Percentiles rank a stretch among this genome's conserved stretches.
Conservation (phyloP, 768 basidiomycete species). For the Strobilomyces dryophilus region DNA sequence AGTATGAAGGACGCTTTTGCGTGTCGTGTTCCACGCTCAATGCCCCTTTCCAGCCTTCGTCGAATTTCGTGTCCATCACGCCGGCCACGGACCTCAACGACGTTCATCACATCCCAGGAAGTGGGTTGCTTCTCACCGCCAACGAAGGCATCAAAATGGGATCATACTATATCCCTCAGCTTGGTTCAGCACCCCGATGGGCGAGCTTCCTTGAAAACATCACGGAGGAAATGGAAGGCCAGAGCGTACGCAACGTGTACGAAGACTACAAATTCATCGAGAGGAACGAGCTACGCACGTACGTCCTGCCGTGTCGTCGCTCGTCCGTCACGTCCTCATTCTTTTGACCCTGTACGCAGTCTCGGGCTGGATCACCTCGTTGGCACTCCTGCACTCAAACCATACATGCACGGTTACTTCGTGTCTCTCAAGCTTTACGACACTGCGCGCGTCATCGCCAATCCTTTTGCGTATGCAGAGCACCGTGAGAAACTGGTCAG, state of each 20-base stretch:
- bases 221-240: constrained; percentile 97
- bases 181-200: constrained; percentile 96
- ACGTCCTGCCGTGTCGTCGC: constrained; percentile 30
- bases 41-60: constrained; percentile 54
- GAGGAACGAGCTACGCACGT: constrained; percentile 80
- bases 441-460: constrained; percentile 90
- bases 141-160: constrained; percentile 98
- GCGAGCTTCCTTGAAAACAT: constrained; percentile 97
- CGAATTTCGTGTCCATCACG: constrained; percentile 90
- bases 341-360: constrained; percentile 36
- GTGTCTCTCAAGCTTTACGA: constrained; percentile 94
- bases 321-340: not conserved
- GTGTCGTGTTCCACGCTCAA: constrained; percentile 1
- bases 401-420: constrained; percentile 99
- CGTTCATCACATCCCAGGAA: constrained; percentile 83
- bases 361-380: constrained; percentile 94
- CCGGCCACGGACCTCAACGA: constrained; percentile 88
- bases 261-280: constrained; percentile 98
- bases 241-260: constrained; percentile 72
- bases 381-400: constrained; percentile 93
- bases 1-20: constrained; percentile 40
- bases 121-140: constrained; percentile 86
- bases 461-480: constrained; percentile 94
- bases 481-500: constrained; percentile 85
- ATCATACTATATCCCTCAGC: constrained; percentile 90